Base-by-base conservation (phyloP, 257 asterid genomes). In the Petrea volubilis region DNA sequence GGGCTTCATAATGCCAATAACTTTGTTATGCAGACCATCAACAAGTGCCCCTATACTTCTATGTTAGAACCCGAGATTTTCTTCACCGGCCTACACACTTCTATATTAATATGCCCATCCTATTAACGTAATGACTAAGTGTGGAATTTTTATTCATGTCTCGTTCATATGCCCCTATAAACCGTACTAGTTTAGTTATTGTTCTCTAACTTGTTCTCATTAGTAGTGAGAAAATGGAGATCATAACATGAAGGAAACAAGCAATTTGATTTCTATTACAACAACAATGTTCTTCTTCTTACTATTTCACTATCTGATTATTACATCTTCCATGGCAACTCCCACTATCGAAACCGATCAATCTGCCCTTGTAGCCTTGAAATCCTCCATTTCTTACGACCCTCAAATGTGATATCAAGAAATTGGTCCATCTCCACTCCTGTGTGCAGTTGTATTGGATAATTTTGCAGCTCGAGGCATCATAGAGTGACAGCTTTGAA, bases 391-490 rank as follows among this genome's bases (percentile, higher is more conserved):
- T 29, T 66, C 60, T 10, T 3, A 55, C 8, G 82, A 79, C 38
- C 74, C 77, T 61, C 4, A 17, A 13, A 71, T 1, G 51, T 72
- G 6, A 6, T 68, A 15, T 36, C 63, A 11, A 50, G 25, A 24
- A 81, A 78, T 34, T 82, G 80, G 84, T 56, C 79, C 0, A 8
- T 13, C 15, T 63, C 73, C 4, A 21, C 25, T 60, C 65, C 75
- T 8, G 60, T 76, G 21, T 82, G 84, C 62, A 57, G 10, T 21
- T 79, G 84, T 80, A 46, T 69, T 36, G 82, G 84, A 1, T 15
- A 76, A 14, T 60, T 20, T n/a, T 79, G 83, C 58, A 50, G 74
- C 44, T 28, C 36, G 28, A 72, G 64, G 57, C 82, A 79, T 60
- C 58, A 6, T 0, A 44, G 83, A 71, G 78, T 82, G 21, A 71